phyloP scores from a whole-genome alignment of 2,329 filamentous ascomycete species.

The Xylariaceae sp. region DNA sequence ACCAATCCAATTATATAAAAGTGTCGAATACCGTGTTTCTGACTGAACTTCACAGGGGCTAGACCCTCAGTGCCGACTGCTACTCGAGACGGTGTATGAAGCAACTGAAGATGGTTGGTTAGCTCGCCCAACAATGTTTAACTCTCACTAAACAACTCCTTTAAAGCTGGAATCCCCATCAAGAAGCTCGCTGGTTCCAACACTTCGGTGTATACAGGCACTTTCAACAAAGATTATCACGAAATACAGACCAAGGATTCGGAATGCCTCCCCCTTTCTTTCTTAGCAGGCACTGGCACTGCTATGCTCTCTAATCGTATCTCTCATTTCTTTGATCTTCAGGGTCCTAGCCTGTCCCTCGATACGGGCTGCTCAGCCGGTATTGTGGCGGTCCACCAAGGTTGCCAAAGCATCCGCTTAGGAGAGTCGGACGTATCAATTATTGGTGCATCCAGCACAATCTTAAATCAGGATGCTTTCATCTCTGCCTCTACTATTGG shows the following conservation, averaged over 20 bases:
- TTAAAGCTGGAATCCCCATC: constrained; percentile 18
- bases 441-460: background rate
- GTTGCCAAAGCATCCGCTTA: constrained; percentile 1
- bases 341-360: constrained; percentile 16
- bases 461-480: constrained; percentile 14
- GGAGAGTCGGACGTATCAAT: constrained; percentile 15
- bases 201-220: constrained; percentile 24
- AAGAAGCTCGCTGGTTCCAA: constrained; percentile 20
- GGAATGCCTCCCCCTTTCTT: background rate
- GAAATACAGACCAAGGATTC: constrained; percentile 4
- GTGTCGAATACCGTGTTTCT: background rate
- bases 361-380: constrained; percentile 17
- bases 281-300: background rate
- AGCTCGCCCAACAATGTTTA: background rate
- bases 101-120: constrained; percentile 42
- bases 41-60: background rate
- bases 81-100: constrained; percentile 39
- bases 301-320: constrained; percentile 21
- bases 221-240: constrained; percentile 15
- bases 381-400: constrained; percentile 11
- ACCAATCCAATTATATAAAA: background rate
- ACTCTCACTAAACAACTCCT: background rate
- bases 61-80: background rate
- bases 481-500: constrained; percentile 7
- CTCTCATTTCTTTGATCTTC: constrained; percentile 14